Conservation (phyloP, 495 filamentous ascomycete species). For the Chaetomium tenue region DNA sequence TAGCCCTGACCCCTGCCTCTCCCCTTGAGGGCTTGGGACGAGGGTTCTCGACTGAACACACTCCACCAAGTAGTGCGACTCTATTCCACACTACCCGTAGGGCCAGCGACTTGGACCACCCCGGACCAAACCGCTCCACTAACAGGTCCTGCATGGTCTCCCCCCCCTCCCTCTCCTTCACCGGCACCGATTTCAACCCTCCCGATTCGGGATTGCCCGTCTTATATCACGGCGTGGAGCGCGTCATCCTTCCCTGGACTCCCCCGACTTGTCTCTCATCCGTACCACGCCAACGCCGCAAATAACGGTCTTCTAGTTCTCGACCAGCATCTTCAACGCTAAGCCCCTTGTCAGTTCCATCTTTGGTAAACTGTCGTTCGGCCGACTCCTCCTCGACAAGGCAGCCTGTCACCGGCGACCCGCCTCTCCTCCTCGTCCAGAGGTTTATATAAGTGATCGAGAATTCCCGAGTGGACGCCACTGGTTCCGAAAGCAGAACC, state of each 20-base stretch:
- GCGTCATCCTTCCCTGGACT: conserved; percentile 24
- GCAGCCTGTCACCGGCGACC: conserved; percentile 8
- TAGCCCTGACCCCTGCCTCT: conserved; percentile 18
- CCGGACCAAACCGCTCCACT: conserved; percentile 19
- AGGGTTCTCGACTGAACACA: neutral
- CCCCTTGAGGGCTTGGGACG: neutral
- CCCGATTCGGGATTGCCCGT: conserved; percentile 32
- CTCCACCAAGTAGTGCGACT: conserved; percentile 6
- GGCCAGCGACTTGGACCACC: conserved; percentile 20
- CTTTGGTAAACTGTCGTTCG: conserved; percentile 18
- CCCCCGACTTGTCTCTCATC: conserved; percentile 17
- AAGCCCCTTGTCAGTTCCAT: conserved; percentile 28
- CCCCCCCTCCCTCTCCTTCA: conserved; percentile 2
- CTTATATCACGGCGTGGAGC: conserved; percentile 31
- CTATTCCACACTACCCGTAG: conserved; percentile 13
- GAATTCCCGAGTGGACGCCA: conserved; percentile 22
- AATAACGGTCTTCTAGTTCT: conserved; percentile 13
- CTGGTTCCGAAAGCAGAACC: conserved; percentile 15
- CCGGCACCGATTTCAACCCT: conserved; percentile 19
- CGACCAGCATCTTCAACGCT: conserved; percentile 23
- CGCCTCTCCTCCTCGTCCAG: conserved; percentile 5
- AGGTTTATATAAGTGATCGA: conserved; percentile 23
- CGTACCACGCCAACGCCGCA: conserved; percentile 23
- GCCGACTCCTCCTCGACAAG: neutral
- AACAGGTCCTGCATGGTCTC: conserved; percentile 12